Conservation (phyloP, 1,284 basidiomycete genomes). For the Irpex rosettiformis region DNA sequence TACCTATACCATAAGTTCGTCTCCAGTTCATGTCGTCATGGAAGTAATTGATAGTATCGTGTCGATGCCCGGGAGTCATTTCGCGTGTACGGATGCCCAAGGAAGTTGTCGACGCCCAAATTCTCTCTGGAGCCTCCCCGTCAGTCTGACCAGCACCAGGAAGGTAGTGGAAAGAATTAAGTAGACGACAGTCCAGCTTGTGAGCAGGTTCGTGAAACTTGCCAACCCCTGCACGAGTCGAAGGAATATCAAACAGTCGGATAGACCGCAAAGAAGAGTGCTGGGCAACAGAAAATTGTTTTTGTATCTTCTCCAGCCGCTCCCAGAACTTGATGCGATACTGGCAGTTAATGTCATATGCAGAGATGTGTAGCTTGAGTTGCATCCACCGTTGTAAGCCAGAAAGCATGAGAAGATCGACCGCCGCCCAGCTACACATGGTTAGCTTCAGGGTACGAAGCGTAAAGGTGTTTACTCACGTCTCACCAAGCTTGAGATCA, state of each 20-base stretch:
- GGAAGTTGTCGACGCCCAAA: slow-evolving; percentile 15
- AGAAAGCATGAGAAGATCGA: slow-evolving; percentile 11
- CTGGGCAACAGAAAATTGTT: too few species aligned
- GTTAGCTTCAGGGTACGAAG: not conserved
- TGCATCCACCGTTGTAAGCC: slow-evolving; percentile 6
- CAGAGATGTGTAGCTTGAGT: slow-evolving; percentile 4
- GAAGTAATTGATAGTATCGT: slow-evolving; percentile 21
- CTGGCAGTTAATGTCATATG: slow-evolving; percentile 18
- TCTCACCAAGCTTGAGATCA: slow-evolving; percentile 12
- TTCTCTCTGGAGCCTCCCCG: slow-evolving; percentile 19
- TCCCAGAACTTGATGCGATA: slow-evolving; percentile 9
- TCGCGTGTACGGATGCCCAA: slow-evolving; percentile 15
- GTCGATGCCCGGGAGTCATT: slow-evolving; percentile 20
- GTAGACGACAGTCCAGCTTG: slow-evolving; percentile 13
- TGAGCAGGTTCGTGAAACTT: slow-evolving; percentile 23
- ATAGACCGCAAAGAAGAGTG: not conserved
- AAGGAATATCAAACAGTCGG: not conserved
- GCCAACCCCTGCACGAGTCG: not conserved
- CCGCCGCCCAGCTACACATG: slow-evolving; percentile 8
- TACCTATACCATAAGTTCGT: slow-evolving; percentile 5
- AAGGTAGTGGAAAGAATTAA: slow-evolving; percentile 18
- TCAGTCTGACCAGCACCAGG: slow-evolving; percentile 17
- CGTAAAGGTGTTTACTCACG: not conserved
- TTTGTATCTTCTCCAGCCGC: not conserved
- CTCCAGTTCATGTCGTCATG: slow-evolving; percentile 5